Conservation (phyloP, 176 grass and related monocot genomes). For the Themeda triandra region DNA sequence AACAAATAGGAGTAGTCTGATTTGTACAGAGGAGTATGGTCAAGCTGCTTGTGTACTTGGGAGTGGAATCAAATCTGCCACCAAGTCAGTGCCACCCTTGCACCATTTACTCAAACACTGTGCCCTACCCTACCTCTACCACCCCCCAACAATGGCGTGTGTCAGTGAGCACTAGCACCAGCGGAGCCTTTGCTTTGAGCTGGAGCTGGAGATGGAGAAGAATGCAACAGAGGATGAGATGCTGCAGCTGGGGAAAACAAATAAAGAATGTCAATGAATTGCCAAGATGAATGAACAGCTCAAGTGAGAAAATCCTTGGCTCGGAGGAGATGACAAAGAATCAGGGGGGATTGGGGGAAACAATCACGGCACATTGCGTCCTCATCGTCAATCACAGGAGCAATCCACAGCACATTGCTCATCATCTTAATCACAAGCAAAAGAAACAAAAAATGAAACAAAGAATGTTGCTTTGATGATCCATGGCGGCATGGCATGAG, state of each 20-base stretch:
- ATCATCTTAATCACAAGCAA: conserved; percentile 23
- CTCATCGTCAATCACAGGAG: not conserved
- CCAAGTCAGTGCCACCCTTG: conserved; percentile 64
- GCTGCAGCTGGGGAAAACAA: not conserved
- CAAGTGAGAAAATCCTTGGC: not conserved
- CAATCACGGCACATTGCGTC: conserved; percentile 15
- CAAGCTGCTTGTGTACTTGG: conserved; percentile 48
- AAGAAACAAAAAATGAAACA: not conserved
- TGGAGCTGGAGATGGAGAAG: not conserved
- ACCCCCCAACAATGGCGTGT: not conserved
- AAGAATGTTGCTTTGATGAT: not conserved
- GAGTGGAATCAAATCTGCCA: conserved; percentile 58
- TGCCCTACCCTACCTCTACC: not conserved
- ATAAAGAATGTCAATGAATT: not conserved
- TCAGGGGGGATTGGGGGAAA: not conserved
- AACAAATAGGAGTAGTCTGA: conserved; percentile 4
- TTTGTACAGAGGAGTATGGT: conserved; percentile 25
- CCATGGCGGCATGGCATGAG: not conserved
- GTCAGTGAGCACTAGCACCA: not conserved
- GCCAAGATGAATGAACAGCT: too few relatives aligned
- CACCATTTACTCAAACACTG: conserved; percentile 36
- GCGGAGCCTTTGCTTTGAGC: not conserved
- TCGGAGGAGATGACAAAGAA: not conserved
- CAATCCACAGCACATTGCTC: conserved; percentile 36
- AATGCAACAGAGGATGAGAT: not conserved